Evolutionary conservation across 164 flowering plant species (phyloP).

Genomic region (Stephania yunnanensis): DNA sequence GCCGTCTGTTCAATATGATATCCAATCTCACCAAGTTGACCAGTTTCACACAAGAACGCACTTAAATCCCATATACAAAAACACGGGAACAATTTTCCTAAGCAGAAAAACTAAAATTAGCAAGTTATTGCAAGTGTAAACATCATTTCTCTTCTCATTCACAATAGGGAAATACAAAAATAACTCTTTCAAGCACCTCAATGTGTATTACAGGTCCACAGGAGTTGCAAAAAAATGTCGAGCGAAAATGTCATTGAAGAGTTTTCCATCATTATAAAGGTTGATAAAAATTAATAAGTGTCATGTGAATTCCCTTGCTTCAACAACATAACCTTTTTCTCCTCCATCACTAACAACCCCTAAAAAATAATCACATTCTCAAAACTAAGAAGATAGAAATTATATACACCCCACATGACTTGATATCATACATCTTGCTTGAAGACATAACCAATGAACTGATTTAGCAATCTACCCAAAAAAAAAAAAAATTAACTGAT

Average conservation of each 20-base stretch:
- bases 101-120: neutral
- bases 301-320: neutral
- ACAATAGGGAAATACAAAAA: too few relatives aligned
- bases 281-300: neutral
- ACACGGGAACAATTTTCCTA: too few relatives aligned
- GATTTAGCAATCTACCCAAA: too few relatives aligned
- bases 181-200: too few relatives aligned
- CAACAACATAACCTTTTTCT: neutral
- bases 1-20: neutral
- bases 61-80: neutral
- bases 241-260: too few relatives aligned
- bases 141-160: neutral
- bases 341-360: neutral
- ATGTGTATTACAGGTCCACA: too few relatives aligned
- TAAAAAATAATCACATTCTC: neutral
- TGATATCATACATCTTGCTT: neutral
- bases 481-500: too few relatives aligned
- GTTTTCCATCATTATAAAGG: neutral
- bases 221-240: too few relatives aligned
- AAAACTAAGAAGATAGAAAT: neutral
- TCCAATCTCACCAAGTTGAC: neutral
- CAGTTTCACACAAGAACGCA: neutral
- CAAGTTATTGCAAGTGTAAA: neutral
- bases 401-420: neutral
- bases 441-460: neutral